phyloP scores from a whole-genome alignment of 257 asterid species.

The Haberlea rhodopensis region DNA sequence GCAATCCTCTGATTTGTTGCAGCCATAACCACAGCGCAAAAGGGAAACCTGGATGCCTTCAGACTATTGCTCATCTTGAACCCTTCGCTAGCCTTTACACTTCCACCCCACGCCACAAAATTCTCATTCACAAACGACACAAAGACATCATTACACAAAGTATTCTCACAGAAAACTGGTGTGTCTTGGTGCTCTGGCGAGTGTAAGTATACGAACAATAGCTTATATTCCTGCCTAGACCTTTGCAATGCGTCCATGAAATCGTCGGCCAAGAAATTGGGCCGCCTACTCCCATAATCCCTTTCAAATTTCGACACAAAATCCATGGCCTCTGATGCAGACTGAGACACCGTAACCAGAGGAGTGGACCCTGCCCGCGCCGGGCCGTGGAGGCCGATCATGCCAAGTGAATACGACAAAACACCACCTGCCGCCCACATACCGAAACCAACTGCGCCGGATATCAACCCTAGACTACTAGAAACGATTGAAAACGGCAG shows the following conservation, averaged over 20 bases:
- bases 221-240: constrained; percentile 80
- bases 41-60: constrained; percentile 94
- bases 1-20: constrained; percentile 98
- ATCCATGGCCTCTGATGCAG: constrained; percentile 66
- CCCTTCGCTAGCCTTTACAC: constrained; percentile 93
- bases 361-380: constrained; percentile 44
- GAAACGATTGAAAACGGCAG: constrained; percentile 87
- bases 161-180: constrained; percentile 63
- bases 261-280: constrained; percentile 72
- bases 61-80: constrained; percentile 97
- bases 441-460: constrained; percentile 81
- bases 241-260: constrained; percentile 96
- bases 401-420: constrained; percentile 67
- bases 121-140: constrained; percentile 78
- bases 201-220: constrained; percentile 90
- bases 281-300: constrained; percentile 62
- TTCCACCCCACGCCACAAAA: constrained; percentile 95
- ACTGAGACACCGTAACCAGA: constrained; percentile 56
- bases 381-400: constrained; percentile 63
- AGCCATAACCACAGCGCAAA: constrained; percentile 95
- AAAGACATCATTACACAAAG: constrained; percentile 67
- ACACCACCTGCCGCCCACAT: constrained; percentile 92
- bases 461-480: constrained; percentile 71
- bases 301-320: constrained; percentile 66
- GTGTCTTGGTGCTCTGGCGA: constrained; percentile 96